Evolutionary conservation across 192 early-diverging fungal genomes (phyloP), one percentile per base, ranked within the genome.

Genomic region (Backusella sp.): DNA sequence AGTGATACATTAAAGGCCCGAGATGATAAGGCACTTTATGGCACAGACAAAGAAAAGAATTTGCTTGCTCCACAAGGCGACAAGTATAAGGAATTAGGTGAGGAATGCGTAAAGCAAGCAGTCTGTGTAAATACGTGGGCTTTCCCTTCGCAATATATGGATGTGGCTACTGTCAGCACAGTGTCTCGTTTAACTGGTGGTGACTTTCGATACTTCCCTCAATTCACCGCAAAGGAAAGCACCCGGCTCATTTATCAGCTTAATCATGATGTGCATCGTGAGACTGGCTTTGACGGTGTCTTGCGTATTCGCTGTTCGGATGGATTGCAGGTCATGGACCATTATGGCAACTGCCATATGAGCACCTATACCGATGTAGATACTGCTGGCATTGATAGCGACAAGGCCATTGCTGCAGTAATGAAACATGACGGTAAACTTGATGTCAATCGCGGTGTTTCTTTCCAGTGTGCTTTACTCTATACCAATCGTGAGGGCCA

Each of bases 321-420:
- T 66, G 96, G 92, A 7, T 84, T 99, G 71, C 92, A 92, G 30
- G 88, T 97, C 7, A 83, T 89, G 7, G 95, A 99, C 73, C 92
- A 99, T 81, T 93, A 93, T 76, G 98, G 98, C 70, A 97, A 97
- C 86, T 93, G 98, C 80, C 92, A 91, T 75, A 97, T 97, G 94
- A 94, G 92, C 73, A 98, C 97, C 80, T 87, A 88, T 23, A 97
- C 95, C 2, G 98, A 99, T 79, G 81, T 99, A 21, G 96, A 98
- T 81, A 81, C 97, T 32, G 96, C 94, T 6, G 97, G 98, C 12
- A 86, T 99, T 44, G 94, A 95, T 75, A 92, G 92, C 46, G 90
- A 94, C 68, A 96, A 94, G 77, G 88, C 96, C 0, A 90, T 99
- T 77, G 98, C 90, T 1, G 92, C 94, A 30, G 82, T 90, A n/a